phyloP scores from a whole-genome alignment of 2,329 filamentous ascomycete species.

The Daldinia sp. region DNA sequence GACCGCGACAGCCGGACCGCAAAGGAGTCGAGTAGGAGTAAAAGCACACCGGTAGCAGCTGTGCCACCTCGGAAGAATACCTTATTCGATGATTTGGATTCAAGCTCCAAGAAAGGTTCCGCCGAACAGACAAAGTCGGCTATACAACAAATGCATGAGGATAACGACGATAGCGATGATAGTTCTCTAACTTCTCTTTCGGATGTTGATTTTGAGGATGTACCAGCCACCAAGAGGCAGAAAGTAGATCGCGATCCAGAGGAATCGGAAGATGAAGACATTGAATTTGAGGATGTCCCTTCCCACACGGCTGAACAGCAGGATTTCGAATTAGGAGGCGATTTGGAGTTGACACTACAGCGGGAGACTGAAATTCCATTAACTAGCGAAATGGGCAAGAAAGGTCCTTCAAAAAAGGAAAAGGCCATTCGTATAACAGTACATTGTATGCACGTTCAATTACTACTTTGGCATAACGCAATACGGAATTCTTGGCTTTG shows the following conservation, averaged over 20 bases:
- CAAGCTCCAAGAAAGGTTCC: conserved; percentile 54
- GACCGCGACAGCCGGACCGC: conserved; percentile 43
- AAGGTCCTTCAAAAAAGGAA: conserved; percentile 86
- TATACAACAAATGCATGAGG: conserved; percentile 55
- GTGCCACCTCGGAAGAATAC: conserved; percentile 60
- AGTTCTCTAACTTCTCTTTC: conserved; percentile 63
- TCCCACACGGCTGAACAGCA: conserved; percentile 51
- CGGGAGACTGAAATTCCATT: conserved; percentile 67
- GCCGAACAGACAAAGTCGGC: conserved; percentile 54
- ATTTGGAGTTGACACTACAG: conserved; percentile 77
- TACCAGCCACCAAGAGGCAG: conserved; percentile 52
- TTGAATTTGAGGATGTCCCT: conserved; percentile 68
- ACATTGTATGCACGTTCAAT: conserved; percentile 89
- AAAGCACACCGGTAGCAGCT: conserved; percentile 38
- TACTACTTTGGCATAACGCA: conserved; percentile 88
- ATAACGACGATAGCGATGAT: conserved; percentile 51
- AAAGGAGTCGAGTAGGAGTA: conserved; percentile 42
- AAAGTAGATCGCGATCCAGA: conserved; percentile 48
- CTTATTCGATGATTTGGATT: conserved; percentile 69
- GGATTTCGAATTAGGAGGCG: conserved; percentile 64
- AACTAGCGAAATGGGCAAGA: conserved; percentile 73
- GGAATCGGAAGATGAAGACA: conserved; percentile 65
- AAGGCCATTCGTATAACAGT: conserved; percentile 78
- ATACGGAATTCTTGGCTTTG: conserved; percentile 85
- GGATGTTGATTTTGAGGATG: conserved; percentile 66